Evolutionary conservation across 768 basidiomycete genomes (phyloP).

Genomic region (Gymnopilus junonius): DNA sequence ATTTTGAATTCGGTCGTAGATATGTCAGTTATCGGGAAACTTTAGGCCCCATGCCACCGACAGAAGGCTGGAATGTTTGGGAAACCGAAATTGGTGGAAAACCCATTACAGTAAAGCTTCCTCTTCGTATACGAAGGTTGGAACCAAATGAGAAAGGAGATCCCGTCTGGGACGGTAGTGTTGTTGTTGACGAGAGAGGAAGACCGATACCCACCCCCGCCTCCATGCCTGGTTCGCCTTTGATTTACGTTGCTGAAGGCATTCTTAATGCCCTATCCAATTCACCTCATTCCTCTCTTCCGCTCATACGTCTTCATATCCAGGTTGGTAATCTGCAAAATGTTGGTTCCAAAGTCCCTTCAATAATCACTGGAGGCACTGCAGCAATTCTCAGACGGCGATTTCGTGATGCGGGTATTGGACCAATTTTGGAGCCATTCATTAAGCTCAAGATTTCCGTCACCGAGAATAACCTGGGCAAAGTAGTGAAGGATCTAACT

Average conservation of each 20-base stretch:
- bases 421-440: constrained; percentile 81
- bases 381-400: constrained; percentile 66
- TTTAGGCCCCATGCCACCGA: constrained; percentile 36
- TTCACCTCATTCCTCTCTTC: constrained; percentile 78
- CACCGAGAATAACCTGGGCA: constrained; percentile 69
- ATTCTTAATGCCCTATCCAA: constrained; percentile 73
- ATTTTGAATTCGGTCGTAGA: constrained; percentile 77
- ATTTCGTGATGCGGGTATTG: constrained; percentile 65
- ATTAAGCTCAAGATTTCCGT: constrained; percentile 71
- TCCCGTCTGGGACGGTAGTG: constrained; percentile 76
- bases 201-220: constrained; percentile 57
- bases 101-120: constrained; percentile 50
- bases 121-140: constrained; percentile 60
- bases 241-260: constrained; percentile 65
- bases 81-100: constrained; percentile 67
- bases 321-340: constrained; percentile 50
- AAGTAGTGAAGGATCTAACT: constrained; percentile 82
- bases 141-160: constrained; percentile 62
- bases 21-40: constrained; percentile 84
- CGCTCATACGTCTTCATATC: constrained; percentile 67
- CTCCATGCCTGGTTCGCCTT: constrained; percentile 48
- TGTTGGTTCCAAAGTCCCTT: constrained; percentile 46
- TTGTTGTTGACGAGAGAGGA: constrained; percentile 62
- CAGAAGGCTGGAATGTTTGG: constrained; percentile 52
- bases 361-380: constrained; percentile 66